phyloP scores from a whole-genome alignment of 2,329 filamentous ascomycete species.

The Monilinia fructicola region DNA sequence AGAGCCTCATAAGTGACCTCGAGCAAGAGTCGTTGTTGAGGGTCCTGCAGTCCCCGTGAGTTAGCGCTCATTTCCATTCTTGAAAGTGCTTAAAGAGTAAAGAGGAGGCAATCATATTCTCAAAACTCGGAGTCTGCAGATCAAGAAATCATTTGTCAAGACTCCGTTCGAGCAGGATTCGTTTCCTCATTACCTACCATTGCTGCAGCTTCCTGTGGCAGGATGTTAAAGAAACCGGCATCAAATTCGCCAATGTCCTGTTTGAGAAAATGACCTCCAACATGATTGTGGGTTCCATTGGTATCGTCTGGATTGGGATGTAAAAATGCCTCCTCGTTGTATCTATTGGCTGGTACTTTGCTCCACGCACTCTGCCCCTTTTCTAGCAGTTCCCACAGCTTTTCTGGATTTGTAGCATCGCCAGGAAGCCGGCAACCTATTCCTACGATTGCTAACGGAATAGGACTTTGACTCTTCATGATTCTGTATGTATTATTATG shows the following conservation, averaged over 20 bases:
- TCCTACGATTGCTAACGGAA: conserved; percentile 29
- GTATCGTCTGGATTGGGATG: conserved; percentile 50
- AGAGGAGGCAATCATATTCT: no score
- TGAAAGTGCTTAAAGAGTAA: background rate
- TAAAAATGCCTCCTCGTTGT: conserved; percentile 50
- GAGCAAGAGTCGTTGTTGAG: background rate
- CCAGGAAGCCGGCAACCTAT: conserved; percentile 54
- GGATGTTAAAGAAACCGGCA: conserved; percentile 31
- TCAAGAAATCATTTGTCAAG: no score
- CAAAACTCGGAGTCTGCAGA: no score
- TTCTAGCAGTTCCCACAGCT: conserved; percentile 50
- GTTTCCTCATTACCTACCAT: no score
- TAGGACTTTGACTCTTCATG: no score
- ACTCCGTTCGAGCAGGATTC: no score
- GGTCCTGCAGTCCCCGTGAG: background rate
- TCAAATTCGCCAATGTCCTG: conserved; percentile 28
- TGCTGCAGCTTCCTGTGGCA: conserved; percentile 1
- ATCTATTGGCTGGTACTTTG: conserved; percentile 41
- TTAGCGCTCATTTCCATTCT: background rate
- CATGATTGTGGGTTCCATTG: conserved; percentile 12
- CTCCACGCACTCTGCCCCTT: conserved; percentile 50
- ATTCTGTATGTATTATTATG: no score
- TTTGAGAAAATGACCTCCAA: conserved; percentile 22
- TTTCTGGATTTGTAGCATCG: conserved; percentile 46
- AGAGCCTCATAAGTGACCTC: conserved; percentile 1